Percentiles rank a stretch among this genome's conserved stretches.
Evolutionary conservation across 768 basidiomycete genomes (phyloP).

Genomic region (Punctularia strigosozonata): DNA sequence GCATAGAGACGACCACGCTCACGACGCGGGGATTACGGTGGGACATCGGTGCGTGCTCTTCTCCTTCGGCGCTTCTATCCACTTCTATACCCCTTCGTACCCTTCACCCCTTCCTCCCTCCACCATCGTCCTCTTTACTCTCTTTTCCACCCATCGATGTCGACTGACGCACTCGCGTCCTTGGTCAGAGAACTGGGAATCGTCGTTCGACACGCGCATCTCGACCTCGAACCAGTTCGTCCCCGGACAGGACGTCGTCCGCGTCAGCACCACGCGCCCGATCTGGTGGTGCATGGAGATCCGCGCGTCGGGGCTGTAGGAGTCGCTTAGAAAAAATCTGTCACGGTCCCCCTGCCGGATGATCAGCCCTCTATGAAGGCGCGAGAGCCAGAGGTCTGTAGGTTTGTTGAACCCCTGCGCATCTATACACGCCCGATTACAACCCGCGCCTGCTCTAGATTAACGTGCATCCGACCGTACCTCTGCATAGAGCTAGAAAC

Average conservation of each 20-base stretch:
- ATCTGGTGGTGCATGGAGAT: slow-evolving; percentile 90
- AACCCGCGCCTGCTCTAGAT: too few relatives aligned
- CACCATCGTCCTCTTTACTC: background rate
- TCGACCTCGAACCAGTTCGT: slow-evolving; percentile 93
- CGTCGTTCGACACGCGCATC: slow-evolving; percentile 74
- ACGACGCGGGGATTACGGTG: slow-evolving; percentile 79
- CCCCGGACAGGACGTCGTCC: slow-evolving; percentile 49
- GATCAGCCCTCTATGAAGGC: too few relatives aligned
- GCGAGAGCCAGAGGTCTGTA: too few relatives aligned
- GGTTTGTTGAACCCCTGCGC: too few relatives aligned
- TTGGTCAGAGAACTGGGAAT: slow-evolving; percentile 40
- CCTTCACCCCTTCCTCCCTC: slow-evolving; percentile 1
- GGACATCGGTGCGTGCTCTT: slow-evolving; percentile 71
- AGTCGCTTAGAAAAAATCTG: too few relatives aligned
- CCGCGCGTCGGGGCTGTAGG: slow-evolving; percentile 3
- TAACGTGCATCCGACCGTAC: too few relatives aligned
- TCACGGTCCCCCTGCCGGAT: too few relatives aligned
- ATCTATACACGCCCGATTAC: too few relatives aligned
- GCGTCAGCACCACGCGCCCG: slow-evolving; percentile 65
- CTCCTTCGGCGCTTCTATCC: background rate
- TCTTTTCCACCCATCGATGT: background rate
- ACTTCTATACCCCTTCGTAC: too few relatives aligned
- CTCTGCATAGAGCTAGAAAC: too few relatives aligned
- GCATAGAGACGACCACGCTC: slow-evolving; percentile 64
- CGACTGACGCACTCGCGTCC: background rate